Conservation (phyloP, 306 rosid species). For the Prunus mongolica region DNA sequence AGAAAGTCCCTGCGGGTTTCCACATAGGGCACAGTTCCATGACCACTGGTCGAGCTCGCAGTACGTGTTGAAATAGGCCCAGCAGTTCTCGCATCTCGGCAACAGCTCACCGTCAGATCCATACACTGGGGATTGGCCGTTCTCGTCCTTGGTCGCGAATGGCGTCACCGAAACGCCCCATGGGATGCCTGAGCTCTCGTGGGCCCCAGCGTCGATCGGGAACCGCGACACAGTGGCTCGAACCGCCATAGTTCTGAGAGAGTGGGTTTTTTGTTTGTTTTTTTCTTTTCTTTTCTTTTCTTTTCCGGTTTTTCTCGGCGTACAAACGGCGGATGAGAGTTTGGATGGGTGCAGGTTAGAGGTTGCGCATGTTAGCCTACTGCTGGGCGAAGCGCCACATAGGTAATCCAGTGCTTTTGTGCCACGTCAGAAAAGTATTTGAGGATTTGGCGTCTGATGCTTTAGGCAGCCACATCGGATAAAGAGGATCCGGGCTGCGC, state of each 20-base stretch:
- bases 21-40: conserved; percentile 87
- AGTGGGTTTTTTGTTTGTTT: not conserved
- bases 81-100: conserved; percentile 92
- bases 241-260: conserved; percentile 60
- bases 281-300: not conserved
- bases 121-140: conserved; percentile 53
- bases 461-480: not conserved
- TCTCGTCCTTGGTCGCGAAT: conserved; percentile 67
- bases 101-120: conserved; percentile 66
- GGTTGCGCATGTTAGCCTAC: not conserved
- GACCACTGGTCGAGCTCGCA: conserved; percentile 93
- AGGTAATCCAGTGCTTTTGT: conserved; percentile 4
- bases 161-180: conserved; percentile 93
- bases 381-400: conserved; percentile 15
- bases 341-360: conserved; percentile 1
- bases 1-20: conserved; percentile 80
- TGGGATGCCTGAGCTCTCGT: conserved; percentile 78
- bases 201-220: conserved; percentile 77
- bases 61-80: conserved; percentile 82
- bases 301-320: not conserved
- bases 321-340: conserved; percentile 7
- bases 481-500: not conserved
- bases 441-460: not conserved
- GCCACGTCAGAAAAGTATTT: conserved; percentile 5
- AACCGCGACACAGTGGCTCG: conserved; percentile 79